These are phyloP conservation scores for Eutrema salsugineum DNA, from an alignment of 441 rosid genomes.

Conservation along the genomic window DNA sequence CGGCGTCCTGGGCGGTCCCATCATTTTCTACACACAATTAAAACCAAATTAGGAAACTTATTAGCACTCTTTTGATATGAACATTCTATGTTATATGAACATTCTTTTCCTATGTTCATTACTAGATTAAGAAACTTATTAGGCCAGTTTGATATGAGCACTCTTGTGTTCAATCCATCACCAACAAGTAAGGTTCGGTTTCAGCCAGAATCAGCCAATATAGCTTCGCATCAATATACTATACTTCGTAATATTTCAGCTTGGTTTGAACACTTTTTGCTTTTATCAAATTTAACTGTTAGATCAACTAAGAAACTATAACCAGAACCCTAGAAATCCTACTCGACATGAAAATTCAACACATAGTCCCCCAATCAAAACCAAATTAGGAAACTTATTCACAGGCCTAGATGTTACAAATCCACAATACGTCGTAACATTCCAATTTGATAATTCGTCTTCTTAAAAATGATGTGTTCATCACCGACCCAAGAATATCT, in stretches of 20 bases:
- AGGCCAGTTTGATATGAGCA: no score
- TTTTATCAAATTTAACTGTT: neutral
- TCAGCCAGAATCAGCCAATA: neutral
- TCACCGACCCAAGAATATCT: neutral
- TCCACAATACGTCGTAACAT: no score
- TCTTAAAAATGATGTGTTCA: neutral
- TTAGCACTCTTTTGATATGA: neutral
- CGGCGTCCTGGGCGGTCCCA: conserved; percentile 70
- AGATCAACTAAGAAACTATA: no score
- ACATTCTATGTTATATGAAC: neutral
- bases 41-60: neutral
- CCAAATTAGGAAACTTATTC: neutral
- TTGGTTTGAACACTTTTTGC: neutral
- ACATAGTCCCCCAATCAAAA: no score
- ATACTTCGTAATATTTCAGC: neutral
- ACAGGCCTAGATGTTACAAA: neutral
- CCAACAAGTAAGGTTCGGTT: neutral
- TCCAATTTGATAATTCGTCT: neutral
- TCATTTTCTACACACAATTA: conserved; percentile 39
- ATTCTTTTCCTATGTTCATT: neutral
- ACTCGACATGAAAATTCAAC: no score
- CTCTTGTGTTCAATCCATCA: neutral
- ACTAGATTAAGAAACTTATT: neutral
- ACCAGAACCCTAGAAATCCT: no score
- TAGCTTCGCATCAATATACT: neutral